Percentiles rank a stretch among this genome's conserved stretches.
Evolutionary conservation across 2,329 filamentous ascomycete genomes (phyloP).

Genomic region (Fusarium anguioides): DNA sequence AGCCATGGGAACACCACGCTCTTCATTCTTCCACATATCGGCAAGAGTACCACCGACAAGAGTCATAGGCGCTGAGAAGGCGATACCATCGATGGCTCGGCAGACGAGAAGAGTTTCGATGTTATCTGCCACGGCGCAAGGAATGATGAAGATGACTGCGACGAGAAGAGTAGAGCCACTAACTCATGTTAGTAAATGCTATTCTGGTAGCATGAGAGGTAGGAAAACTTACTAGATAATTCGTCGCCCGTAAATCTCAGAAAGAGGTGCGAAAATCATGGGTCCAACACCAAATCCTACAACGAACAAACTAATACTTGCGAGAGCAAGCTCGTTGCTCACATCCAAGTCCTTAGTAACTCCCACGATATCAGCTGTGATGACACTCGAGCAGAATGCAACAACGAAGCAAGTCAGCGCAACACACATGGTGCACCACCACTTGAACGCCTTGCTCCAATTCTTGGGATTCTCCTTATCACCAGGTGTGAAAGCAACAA

Average conservation of each 20-base stretch:
- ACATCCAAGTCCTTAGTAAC: slow-evolving; percentile 73
- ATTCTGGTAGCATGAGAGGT: not conserved
- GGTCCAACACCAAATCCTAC: slow-evolving; percentile 85
- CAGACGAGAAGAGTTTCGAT: slow-evolving; percentile 81
- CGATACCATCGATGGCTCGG: slow-evolving; percentile 82
- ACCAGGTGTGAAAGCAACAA: slow-evolving; percentile 73
- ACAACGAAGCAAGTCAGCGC: slow-evolving; percentile 80
- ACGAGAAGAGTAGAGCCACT: slow-evolving; percentile 71
- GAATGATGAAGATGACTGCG: slow-evolving; percentile 83
- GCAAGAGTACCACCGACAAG: slow-evolving; percentile 84
- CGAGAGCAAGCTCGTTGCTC: slow-evolving; percentile 76
- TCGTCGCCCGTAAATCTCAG: slow-evolving; percentile 78
- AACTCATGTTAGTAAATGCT: not conserved
- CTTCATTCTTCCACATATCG: slow-evolving; percentile 86
- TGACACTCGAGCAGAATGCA: slow-evolving; percentile 76
- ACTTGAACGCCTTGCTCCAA: slow-evolving; percentile 82
- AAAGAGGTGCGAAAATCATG: slow-evolving; percentile 82
- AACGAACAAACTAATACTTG: slow-evolving; percentile 81
- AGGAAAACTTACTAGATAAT: slow-evolving; percentile 70
- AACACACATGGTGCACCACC: slow-evolving; percentile 88
- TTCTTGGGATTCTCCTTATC: slow-evolving; percentile 88
- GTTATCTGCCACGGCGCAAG: slow-evolving; percentile 80
- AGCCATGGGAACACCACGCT: slow-evolving; percentile 88
- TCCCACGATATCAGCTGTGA: slow-evolving; percentile 79
- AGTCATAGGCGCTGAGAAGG: slow-evolving; percentile 88